phyloP scores from a whole-genome alignment of 2,329 filamentous ascomycete species.

The Fusarium haematococcum region DNA sequence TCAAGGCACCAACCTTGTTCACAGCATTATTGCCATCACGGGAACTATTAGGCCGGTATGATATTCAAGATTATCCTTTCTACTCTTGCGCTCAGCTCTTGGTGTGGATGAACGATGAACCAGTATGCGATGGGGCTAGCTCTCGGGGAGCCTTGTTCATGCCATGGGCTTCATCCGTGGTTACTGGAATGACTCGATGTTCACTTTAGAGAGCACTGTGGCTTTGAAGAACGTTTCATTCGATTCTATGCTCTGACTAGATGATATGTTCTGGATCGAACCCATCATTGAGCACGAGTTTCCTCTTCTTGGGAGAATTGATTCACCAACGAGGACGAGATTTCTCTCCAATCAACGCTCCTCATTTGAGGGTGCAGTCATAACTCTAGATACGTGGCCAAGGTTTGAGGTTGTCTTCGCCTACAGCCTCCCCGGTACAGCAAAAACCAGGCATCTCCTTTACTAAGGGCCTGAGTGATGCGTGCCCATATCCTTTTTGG shows the following conservation, averaged over 20 bases:
- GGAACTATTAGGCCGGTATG: neutral
- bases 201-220: neutral
- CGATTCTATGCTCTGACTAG: neutral
- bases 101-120: neutral
- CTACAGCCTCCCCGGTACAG: neutral
- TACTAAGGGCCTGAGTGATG: neutral
- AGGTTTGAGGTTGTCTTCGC: neutral
- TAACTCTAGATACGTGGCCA: neutral
- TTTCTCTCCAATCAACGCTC: neutral
- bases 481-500: neutral
- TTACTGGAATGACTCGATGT: neutral
- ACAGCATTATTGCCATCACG: neutral
- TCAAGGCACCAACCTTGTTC: neutral
- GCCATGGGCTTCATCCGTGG: neutral
- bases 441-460: neutral
- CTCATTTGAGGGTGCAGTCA: neutral
- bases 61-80: neutral
- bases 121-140: neutral
- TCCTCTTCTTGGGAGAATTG: neutral
- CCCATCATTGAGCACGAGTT: neutral
- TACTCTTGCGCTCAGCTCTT: neutral
- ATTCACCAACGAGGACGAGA: neutral
- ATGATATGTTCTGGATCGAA: neutral
- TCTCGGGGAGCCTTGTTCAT: neutral
- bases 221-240: neutral